Evolutionary conservation across 192 early-diverging fungal genomes (phyloP).

Genomic region (Backusella australiensis): DNA sequence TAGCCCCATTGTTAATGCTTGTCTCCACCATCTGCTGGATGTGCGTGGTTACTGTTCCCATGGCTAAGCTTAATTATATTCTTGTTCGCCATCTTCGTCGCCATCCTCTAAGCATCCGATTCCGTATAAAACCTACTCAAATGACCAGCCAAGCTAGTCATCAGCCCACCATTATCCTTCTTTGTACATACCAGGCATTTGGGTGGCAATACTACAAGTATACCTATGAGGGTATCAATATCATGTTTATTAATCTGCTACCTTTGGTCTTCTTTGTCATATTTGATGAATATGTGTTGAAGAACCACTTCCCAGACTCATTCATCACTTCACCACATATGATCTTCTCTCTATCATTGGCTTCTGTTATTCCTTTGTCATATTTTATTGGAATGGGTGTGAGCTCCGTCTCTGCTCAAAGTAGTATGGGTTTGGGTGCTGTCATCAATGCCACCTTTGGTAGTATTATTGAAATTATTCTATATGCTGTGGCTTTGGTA

Average conservation of each 20-base stretch:
- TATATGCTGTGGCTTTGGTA: slow-evolving; percentile 87
- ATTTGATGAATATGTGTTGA: slow-evolving; percentile 75
- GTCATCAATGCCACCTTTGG: slow-evolving; percentile 99
- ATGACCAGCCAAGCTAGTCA: background rate
- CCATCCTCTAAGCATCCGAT: slow-evolving; percentile 74
- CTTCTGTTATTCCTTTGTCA: slow-evolving; percentile 86
- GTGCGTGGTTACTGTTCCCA: slow-evolving; percentile 85
- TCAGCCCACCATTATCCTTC: slow-evolving; percentile 62
- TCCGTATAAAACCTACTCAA: slow-evolving; percentile 53
- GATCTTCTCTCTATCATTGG: slow-evolving; percentile 67
- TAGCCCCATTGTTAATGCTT: slow-evolving; percentile 76
- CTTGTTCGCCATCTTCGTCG: slow-evolving; percentile 76
- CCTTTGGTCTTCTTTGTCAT: slow-evolving; percentile 83
- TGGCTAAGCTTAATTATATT: slow-evolving; percentile 89
- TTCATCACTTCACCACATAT: slow-evolving; percentile 58
- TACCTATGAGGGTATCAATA: slow-evolving; percentile 95
- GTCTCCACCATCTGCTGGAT: slow-evolving; percentile 86
- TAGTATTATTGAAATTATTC: slow-evolving; percentile 92
- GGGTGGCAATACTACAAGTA: slow-evolving; percentile 96
- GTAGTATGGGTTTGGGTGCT: slow-evolving; percentile 87
- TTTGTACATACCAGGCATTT: slow-evolving; percentile 86
- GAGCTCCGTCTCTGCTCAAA: slow-evolving; percentile 93
- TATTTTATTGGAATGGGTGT: slow-evolving; percentile 98
- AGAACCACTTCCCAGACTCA: slow-evolving; percentile 50
- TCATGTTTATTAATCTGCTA: slow-evolving; percentile 92